Evolutionary conservation across 2,329 filamentous ascomycete genomes (phyloP).

Genomic region (Colletotrichum endophyticum): DNA sequence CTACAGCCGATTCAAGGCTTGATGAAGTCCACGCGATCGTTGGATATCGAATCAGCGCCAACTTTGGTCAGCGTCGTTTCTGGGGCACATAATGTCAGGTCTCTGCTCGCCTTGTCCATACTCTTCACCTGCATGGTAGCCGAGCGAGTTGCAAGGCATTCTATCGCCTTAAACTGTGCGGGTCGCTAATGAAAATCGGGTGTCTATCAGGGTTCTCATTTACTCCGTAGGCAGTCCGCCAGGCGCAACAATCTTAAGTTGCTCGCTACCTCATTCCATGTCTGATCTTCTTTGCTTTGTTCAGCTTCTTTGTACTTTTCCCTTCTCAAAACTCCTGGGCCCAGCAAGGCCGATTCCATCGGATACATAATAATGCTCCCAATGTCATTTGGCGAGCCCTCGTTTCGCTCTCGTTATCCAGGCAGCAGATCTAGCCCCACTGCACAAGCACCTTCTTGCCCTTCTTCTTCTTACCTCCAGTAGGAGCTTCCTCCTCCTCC

Average conservation of each 20-base stretch:
- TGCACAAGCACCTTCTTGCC: slow-evolving; percentile 65
- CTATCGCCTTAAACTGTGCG: neutral
- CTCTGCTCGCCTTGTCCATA: neutral
- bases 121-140: neutral
- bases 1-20: neutral
- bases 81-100: neutral
- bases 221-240: neutral
- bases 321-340: neutral
- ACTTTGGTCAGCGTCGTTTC: neutral
- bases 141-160: neutral
- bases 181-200: neutral
- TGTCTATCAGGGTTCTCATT: neutral
- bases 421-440: slow-evolving; percentile 53
- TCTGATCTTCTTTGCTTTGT: neutral
- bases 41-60: neutral
- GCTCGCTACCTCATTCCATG: neutral
- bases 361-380: neutral
- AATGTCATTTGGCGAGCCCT: neutral
- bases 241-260: neutral
- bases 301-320: neutral
- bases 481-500: slow-evolving; percentile 29
- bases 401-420: neutral
- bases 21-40: neutral
- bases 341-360: neutral
- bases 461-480: slow-evolving; percentile 51